phyloP scores from a whole-genome alignment of 2,329 filamentous ascomycete genomes.

The Botrytis fabae region DNA sequence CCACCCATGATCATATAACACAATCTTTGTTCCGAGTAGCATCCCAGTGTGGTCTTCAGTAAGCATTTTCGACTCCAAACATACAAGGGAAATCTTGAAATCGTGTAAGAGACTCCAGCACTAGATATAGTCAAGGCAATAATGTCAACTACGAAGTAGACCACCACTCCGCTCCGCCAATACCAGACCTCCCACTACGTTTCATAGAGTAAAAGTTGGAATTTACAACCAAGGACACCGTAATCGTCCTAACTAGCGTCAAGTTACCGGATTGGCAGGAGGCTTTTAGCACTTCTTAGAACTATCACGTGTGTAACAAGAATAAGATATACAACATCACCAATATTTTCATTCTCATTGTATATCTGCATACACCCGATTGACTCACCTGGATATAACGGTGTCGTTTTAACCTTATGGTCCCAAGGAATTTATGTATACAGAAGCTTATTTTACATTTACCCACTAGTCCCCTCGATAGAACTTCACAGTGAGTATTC shows the following conservation, averaged over 20 bases:
- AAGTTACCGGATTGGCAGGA: background rate
- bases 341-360: background rate
- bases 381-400: background rate
- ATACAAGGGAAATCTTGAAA: background rate
- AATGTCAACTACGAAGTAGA: background rate
- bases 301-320: background rate
- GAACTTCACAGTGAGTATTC: background rate
- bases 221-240: background rate
- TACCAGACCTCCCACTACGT: background rate
- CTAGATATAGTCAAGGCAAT: background rate
- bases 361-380: background rate
- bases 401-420: background rate
- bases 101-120: background rate
- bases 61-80: background rate
- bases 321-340: background rate
- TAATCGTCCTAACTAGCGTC: background rate
- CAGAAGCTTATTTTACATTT: background rate
- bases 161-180: background rate
- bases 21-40: background rate
- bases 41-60: background rate
- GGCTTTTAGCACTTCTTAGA: background rate
- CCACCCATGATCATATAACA: background rate
- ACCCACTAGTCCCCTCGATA: background rate
- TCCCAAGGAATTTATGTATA: background rate
- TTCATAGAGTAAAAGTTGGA: background rate